These are phyloP conservation scores for Diophrys sp. DNA, from an alignment of 73 alveolate genomes.

Conservation along the genomic window DNA sequence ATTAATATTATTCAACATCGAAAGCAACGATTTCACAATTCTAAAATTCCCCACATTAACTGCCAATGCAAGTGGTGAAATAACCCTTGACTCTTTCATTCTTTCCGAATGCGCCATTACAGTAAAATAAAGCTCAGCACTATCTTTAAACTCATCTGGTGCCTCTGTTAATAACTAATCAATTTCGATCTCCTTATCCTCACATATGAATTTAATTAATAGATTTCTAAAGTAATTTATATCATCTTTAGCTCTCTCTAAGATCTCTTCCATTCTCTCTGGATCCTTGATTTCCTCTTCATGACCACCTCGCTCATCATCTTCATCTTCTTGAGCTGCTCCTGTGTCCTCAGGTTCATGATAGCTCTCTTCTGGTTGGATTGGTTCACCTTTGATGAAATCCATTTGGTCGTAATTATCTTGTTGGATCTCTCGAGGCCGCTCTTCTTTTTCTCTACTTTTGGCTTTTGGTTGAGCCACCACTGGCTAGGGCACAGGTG, in stretches of 20 bases:
- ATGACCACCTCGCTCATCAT: neutral
- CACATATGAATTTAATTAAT: neutral
- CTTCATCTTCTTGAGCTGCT: neutral
- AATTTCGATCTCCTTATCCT: neutral
- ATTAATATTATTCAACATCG: too few relatives aligned
- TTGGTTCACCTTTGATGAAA: neutral
- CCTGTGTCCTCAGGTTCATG: neutral
- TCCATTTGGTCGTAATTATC: too few relatives aligned
- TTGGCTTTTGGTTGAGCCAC: too few relatives aligned
- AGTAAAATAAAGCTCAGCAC: neutral
- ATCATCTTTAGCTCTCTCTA: neutral
- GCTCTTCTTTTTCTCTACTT: too few relatives aligned
- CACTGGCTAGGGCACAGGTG: too few relatives aligned
- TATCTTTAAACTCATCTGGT: neutral
- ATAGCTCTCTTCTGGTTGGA: neutral
- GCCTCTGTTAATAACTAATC: neutral
- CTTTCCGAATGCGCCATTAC: neutral
- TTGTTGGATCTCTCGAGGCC: too few relatives aligned
- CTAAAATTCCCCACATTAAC: neutral
- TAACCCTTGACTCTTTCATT: neutral
- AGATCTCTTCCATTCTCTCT: neutral
- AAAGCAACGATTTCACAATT: neutral
- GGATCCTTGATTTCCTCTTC: neutral
- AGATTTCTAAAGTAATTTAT: neutral
- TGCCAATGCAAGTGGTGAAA: neutral